phyloP scores from a whole-genome alignment of 2,329 filamentous ascomycete species.

The Epichloe scottii region DNA sequence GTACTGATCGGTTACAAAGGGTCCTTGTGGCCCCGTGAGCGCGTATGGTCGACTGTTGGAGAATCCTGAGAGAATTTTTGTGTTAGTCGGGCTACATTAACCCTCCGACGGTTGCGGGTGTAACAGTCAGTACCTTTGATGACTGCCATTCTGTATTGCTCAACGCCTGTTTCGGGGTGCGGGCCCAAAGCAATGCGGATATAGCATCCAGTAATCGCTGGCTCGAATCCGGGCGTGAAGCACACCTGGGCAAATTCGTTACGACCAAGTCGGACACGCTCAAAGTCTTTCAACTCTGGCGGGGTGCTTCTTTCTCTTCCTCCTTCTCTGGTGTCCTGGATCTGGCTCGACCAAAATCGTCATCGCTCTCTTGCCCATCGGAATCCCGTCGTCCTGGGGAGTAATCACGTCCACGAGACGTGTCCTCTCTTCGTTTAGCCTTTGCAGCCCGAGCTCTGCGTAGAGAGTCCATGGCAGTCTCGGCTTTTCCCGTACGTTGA shows the following conservation, averaged over 20 bases:
- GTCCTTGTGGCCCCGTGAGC: constrained; percentile 64
- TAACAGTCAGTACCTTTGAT: constrained; percentile 58
- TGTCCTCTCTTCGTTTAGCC: constrained; percentile 36
- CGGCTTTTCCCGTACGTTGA: constrained; percentile 43
- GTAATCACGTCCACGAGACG: constrained; percentile 47
- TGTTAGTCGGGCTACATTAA: neutral
- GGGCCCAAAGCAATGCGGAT: constrained; percentile 73
- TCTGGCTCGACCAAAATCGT: constrained; percentile 57
- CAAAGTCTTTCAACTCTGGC: constrained; percentile 66
- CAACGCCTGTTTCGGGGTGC: constrained; percentile 57
- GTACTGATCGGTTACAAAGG: constrained; percentile 77
- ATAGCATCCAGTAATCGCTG: constrained; percentile 71
- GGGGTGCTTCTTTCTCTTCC: constrained; percentile 57
- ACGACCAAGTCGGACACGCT: constrained; percentile 72
- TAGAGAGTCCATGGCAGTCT: constrained; percentile 59
- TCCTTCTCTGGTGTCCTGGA: constrained; percentile 48
- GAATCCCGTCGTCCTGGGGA: constrained; percentile 22
- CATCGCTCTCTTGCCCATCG: constrained; percentile 58
- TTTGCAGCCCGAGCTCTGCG: constrained; percentile 51
- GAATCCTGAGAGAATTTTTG: constrained; percentile 44
- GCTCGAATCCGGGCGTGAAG: constrained; percentile 83
- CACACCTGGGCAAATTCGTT: constrained; percentile 82
- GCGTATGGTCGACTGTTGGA: constrained; percentile 70
- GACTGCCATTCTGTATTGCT: constrained; percentile 75
- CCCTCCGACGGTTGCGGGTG: neutral